Conservation (phyloP, 352 stramenopile genomes). For the Pythium folliculosum region DNA sequence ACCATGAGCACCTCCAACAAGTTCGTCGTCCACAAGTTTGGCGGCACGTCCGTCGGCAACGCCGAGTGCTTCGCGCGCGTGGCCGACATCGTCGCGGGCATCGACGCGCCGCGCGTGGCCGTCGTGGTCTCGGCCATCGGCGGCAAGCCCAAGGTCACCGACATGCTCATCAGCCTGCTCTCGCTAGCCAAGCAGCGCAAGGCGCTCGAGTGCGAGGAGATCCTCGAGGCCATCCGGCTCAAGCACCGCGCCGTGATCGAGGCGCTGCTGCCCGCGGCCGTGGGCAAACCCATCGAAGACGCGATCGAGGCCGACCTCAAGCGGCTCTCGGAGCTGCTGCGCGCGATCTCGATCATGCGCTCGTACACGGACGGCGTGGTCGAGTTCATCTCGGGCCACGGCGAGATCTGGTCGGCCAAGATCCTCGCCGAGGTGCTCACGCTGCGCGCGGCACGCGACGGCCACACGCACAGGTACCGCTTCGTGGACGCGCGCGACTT, state of each 20-base stretch:
- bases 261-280: constrained; percentile 47
- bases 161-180: constrained; percentile 93
- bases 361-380: constrained; percentile 84
- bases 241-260: constrained; percentile 84
- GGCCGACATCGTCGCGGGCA: constrained; percentile 58
- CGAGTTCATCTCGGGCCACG: constrained; percentile 95
- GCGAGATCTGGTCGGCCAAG: constrained; percentile 95
- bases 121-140: constrained; percentile 96
- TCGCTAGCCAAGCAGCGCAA: constrained; percentile 86
- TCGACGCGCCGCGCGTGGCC: constrained; percentile 56
- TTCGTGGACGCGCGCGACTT: constrained; percentile 94
- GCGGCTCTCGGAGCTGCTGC: constrained; percentile 75
- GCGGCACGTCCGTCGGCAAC: constrained; percentile 94
- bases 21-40: constrained; percentile 98
- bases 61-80: constrained; percentile 90
- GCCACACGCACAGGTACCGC: constrained; percentile 67
- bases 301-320: constrained; percentile 68
- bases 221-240: constrained; percentile 68
- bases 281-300: constrained; percentile 57
- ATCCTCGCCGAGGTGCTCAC: constrained; percentile 87
- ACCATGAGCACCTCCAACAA: constrained; percentile 38
- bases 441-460: constrained; percentile 41
- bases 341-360: constrained; percentile 89
- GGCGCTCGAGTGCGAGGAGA: constrained; percentile 58
- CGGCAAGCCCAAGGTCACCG: constrained; percentile 95